Evolutionary conservation across 495 filamentous ascomycete species (phyloP).

Genomic region (Aspergillus haitiensis): DNA sequence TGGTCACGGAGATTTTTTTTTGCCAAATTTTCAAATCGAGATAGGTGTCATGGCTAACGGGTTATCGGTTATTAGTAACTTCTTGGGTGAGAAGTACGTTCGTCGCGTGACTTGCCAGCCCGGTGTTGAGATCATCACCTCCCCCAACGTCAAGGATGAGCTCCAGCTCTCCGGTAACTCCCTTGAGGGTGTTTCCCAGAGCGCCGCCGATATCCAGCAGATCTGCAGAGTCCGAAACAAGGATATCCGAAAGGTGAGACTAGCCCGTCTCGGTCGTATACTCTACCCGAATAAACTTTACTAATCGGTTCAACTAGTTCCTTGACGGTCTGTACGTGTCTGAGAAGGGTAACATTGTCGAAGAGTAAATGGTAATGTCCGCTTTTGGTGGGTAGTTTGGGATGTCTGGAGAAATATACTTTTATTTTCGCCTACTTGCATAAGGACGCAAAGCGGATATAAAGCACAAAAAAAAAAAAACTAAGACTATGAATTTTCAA

Average conservation of each 20-base stretch:
- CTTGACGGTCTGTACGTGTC: constrained; percentile 99
- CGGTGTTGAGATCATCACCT: constrained; percentile 86
- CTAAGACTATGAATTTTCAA: constrained; percentile 42
- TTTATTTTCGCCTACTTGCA: constrained; percentile 50
- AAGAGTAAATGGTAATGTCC: constrained; percentile 56
- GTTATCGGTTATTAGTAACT: constrained; percentile 67
- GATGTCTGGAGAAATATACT: constrained; percentile 40
- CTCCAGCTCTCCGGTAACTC: constrained; percentile 90
- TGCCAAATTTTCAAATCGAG: not conserved
- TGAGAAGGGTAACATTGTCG: constrained; percentile 90
- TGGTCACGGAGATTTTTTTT: not conserved
- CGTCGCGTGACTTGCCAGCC: constrained; percentile 82
- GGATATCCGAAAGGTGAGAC: constrained; percentile 97
- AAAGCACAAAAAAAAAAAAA: constrained; percentile 38
- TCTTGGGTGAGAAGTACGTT: constrained; percentile 99
- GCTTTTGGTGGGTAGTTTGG: constrained; percentile 39
- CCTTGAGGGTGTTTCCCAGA: constrained; percentile 94
- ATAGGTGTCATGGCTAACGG: constrained; percentile 21
- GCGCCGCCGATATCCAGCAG: constrained; percentile 98
- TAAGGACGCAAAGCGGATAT: constrained; percentile 49
- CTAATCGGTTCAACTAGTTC: constrained; percentile 66
- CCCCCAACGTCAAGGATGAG: constrained; percentile 95
- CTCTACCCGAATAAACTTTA: not conserved
- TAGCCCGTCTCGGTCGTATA: not conserved
- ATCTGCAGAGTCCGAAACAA: constrained; percentile 99